These are phyloP conservation scores for Cordyceps tenuipes DNA, from an alignment of 2,329 filamentous ascomycete genomes.

Conservation along the genomic window DNA sequence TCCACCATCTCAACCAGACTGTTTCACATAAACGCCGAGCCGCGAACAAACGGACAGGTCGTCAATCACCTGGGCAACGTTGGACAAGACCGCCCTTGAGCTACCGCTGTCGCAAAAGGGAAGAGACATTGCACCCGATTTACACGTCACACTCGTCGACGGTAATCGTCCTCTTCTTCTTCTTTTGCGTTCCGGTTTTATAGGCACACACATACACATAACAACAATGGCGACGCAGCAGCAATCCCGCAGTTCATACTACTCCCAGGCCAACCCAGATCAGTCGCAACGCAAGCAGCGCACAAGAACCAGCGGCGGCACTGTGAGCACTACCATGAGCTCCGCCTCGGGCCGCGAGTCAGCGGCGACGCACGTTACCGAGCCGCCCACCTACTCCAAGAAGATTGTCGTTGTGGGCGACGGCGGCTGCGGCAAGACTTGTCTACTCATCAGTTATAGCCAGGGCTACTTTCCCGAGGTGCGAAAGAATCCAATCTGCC, in stretches of 20 bases:
- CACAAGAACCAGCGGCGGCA: conserved; percentile 75
- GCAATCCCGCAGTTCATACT: conserved; percentile 48
- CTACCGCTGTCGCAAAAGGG: not conserved
- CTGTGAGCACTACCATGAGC: conserved; percentile 77
- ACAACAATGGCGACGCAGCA: conserved; percentile 43
- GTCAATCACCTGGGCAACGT: conserved; percentile 10
- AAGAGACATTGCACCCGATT: not conserved
- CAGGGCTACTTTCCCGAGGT: conserved; percentile 99
- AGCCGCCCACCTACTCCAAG: conserved; percentile 90
- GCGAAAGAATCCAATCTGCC: conserved; percentile 21
- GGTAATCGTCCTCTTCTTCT: not conserved
- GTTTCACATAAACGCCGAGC: not conserved
- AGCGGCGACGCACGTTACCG: conserved; percentile 75
- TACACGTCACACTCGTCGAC: not conserved
- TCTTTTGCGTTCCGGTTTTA: not conserved
- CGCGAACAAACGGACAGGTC: not conserved
- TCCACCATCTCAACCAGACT: not conserved
- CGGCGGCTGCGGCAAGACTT: conserved; percentile 97
- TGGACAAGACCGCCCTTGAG: not conserved
- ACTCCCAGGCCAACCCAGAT: conserved; percentile 31
- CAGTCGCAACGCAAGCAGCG: conserved; percentile 39
- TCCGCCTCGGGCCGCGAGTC: conserved; percentile 68
- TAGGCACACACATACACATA: not conserved
- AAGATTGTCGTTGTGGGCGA: conserved; percentile 99
- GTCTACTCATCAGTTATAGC: conserved; percentile 95